These are phyloP conservation scores for Podaxis sp. DNA, from an alignment of 768 basidiomycete genomes.

Conservation along the genomic window DNA sequence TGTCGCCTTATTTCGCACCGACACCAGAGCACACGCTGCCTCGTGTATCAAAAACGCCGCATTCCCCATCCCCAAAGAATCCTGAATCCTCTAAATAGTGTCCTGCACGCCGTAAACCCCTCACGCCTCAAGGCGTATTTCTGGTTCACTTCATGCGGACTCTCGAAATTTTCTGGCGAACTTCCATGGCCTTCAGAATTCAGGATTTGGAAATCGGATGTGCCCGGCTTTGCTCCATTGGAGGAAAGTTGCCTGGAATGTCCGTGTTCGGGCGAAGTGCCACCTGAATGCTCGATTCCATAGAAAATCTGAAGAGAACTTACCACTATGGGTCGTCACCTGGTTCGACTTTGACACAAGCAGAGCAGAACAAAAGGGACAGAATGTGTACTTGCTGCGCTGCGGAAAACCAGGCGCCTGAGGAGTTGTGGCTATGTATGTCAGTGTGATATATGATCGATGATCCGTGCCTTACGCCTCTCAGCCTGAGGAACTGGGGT, in stretches of 20 bases:
- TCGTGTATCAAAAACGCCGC: constrained; percentile 7
- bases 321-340: neutral
- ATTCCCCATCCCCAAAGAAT: constrained; percentile 1
- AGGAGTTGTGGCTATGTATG: neutral
- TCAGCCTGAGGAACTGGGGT: neutral
- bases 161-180: neutral
- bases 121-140: neutral
- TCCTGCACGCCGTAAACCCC: neutral
- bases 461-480: neutral
- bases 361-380: neutral
- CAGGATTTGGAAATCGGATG: neutral
- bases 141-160: neutral
- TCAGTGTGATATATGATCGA: neutral
- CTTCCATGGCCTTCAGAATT: neutral
- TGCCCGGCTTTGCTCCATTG: neutral
- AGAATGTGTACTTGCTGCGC: neutral
- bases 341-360: neutral
- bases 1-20: neutral
- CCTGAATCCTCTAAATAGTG: neutral
- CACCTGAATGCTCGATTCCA: neutral
- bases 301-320: neutral
- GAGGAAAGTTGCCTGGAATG: neutral
- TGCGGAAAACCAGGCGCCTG: neutral
- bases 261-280: neutral
- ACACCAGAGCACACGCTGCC: constrained; percentile 1